Evolutionary conservation across 805 yeast genomes (phyloP), one percentile per base, ranked within the genome.

Genomic region (Grigorovia humatica): DNA sequence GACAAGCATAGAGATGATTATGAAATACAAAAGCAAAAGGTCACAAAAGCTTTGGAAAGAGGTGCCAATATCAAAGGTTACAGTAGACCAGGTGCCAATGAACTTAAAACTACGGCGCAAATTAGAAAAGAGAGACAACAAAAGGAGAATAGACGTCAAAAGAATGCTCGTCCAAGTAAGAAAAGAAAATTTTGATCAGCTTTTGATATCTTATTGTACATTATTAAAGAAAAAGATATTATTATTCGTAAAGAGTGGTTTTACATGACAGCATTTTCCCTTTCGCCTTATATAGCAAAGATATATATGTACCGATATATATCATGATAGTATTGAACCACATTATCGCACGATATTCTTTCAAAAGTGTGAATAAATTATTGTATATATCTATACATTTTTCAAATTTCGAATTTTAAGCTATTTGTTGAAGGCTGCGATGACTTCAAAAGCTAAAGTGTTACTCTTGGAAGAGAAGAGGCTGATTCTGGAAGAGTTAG

Each of bases 1-100:
- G 97, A 89, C 63, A 88, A 79, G 69, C 81, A 74, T 59, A 81
- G 98, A 70, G 96, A 90, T 63, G 90, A 93, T 69, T 93, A 79
- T 70, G 77, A 81, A 54, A 75, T 75, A 57, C 96, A 91, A 66
- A 82, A 85, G 79, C 81, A 82, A 73, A 83, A 85, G 70, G 91
- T 87, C 48, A 80, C 79, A 50, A 80, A 79, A 59, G 98, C 98
- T 2, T 62, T 82, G 52, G 95, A 83, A 9, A 72, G 80, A 48
- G 97, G 97, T 47, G 65, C 79, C 32, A 65, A 67, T 9, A 87
- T 88, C 50, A 87, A 83, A 71, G 95, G 93, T 9, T 74, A 65
- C 58, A 78, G 78, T 52, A 60, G 58, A 44, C 64, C 69, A 42
- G 72, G 72, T 44, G 53, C 60, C 13, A 65, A 62, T 49, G 96